Evolutionary conservation across 345 rosid species (phyloP).

Genomic region (Camelina laxa): DNA sequence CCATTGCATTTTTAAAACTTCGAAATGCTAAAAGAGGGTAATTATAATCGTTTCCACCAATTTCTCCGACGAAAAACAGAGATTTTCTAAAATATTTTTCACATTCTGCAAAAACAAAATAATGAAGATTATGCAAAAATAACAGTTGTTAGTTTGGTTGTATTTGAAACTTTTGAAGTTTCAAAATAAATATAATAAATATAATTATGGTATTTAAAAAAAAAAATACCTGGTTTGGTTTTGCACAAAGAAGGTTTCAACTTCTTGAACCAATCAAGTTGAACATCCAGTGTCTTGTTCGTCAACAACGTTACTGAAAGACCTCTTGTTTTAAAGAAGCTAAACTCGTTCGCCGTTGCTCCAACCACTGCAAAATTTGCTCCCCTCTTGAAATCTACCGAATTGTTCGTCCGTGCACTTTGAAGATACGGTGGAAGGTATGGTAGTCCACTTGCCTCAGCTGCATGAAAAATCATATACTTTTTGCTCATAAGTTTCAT

Average conservation of each 20-base stretch:
- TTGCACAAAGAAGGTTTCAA: constrained; percentile 59
- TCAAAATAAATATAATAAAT: background rate
- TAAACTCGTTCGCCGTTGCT: constrained; percentile 62
- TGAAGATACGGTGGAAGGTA: constrained; percentile 55
- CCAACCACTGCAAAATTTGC: constrained; percentile 77
- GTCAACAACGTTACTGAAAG: constrained; percentile 52
- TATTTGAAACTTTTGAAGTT: background rate
- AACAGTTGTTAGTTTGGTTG: no score
- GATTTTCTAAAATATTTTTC: constrained; percentile 57
- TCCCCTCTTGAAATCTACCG: constrained; percentile 32
- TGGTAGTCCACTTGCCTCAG: constrained; percentile 66
- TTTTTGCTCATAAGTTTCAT: background rate
- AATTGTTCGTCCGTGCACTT: background rate
- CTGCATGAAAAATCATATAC: constrained; percentile 35
- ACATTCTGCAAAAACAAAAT: constrained; percentile 48
- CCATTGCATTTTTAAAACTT: constrained; percentile 43
- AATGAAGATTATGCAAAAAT: background rate
- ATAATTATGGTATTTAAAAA: background rate
- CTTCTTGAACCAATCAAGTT: constrained; percentile 70
- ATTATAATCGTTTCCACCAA: constrained; percentile 81
- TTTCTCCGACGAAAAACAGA: constrained; percentile 69
- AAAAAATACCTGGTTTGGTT: constrained; percentile 47
- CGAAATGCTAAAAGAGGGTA: constrained; percentile 53
- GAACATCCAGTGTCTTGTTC: constrained; percentile 54
- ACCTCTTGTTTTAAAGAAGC: constrained; percentile 45